Conservation (phyloP, 495 filamentous ascomycete genomes). For the Aspergillus diversus region DNA sequence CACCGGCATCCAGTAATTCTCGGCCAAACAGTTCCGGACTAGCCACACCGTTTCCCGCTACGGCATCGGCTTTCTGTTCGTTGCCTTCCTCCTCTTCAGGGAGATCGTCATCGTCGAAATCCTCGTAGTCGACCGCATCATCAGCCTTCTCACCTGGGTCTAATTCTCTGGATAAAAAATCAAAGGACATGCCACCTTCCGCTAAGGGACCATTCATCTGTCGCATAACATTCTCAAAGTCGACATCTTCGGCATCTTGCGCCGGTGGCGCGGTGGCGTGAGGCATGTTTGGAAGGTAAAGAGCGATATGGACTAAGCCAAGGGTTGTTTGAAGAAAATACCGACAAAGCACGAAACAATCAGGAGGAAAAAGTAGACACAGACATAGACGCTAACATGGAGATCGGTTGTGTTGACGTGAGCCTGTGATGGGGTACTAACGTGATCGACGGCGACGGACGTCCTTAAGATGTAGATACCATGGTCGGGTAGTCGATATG, state of each 20-base stretch:
- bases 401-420: neutral
- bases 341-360: neutral
- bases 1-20: conserved; percentile 24
- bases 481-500: neutral
- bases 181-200: conserved; percentile 42
- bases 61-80: conserved; percentile 15
- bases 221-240: conserved; percentile 56
- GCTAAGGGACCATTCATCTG: conserved; percentile 47
- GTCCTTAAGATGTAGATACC: neutral
- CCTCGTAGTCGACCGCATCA: conserved; percentile 85
- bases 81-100: conserved; percentile 63
- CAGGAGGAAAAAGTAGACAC: neutral
- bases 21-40: conserved; percentile 23
- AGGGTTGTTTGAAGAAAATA: neutral
- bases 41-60: conserved; percentile 7
- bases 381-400: conserved; percentile 1
- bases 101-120: conserved; percentile 75
- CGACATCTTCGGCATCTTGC: conserved; percentile 43
- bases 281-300: conserved; percentile 41
- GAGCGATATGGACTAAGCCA: neutral
- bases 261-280: conserved; percentile 46
- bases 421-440: neutral
- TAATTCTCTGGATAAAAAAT: conserved; percentile 52
- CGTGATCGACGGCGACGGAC: neutral
- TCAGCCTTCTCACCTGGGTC: conserved; percentile 74